Evolutionary conservation across 805 yeast genomes (phyloP), one percentile per base, ranked within the genome.

Genomic region (Maudiozyma barnettii): DNA sequence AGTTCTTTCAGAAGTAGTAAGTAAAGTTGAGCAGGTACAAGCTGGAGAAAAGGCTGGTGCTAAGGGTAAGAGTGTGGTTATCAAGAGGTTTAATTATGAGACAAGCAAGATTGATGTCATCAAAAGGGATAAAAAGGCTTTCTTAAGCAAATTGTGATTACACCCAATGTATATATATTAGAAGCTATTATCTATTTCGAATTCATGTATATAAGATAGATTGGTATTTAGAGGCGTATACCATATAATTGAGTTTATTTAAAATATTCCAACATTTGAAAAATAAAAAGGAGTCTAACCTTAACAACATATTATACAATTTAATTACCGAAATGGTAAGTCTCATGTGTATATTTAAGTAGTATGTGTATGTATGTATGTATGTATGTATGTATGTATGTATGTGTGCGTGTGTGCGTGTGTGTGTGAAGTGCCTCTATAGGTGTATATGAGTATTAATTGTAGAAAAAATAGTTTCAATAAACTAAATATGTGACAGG

Each of bases 51-150:
- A 39, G n/a, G 49, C 70, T 57, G 47, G 68, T 37, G 68, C 72
- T n/a, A 69, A 72, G 16, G 66, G 64, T 49, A 76, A 76, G 49
- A 79, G 79, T 57, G 72, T 74, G 21, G 64, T 71, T 37, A 69
- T 76, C 46, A 75, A 76, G 54, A 74, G 81, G 48, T 86, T 81
- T 75, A 81, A 86, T 61, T 76, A 79, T 46, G 72, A 67, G 20
- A 71, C 71, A 41, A 70, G 77, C 53, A 69, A 64, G 49, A 70
- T 82, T 36, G 80, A 78, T 50, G 66, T 72, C 6, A 68, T 82
- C 49, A 71, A 75, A 47, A 77, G 84, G 65, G 68, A 78, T 29
- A 75, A 72, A 54, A 74, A 69, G 29, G 79, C 81, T 9, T 78
- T 77, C 45, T 52, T 60, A 43, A 60, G 49, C 39, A 61, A 56